Evolutionary conservation across 164 flowering plant species (phyloP).

Genomic region (Umbilicus rupestris): DNA sequence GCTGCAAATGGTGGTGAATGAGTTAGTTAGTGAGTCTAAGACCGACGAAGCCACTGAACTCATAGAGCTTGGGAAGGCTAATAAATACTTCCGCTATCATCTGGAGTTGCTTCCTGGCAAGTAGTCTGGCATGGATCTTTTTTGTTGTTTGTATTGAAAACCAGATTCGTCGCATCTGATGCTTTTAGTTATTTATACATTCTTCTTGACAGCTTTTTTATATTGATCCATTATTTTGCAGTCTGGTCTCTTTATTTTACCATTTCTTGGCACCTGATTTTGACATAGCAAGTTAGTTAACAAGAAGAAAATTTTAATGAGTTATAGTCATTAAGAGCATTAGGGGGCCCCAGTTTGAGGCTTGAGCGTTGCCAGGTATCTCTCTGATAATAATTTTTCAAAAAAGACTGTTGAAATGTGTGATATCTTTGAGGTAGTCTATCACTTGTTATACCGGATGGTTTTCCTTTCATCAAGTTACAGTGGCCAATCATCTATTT

Average conservation of each 20-base stretch:
- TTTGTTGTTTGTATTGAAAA: not conserved
- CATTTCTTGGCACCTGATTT: too few relatives aligned
- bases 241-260: not conserved
- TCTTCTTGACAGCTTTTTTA: not conserved
- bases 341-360: too few relatives aligned
- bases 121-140: not conserved
- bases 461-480: not conserved
- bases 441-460: not conserved
- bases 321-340: too few relatives aligned
- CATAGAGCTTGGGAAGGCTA: conserved; percentile 9
- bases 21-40: conserved; percentile 8
- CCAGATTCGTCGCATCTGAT: not conserved
- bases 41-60: conserved; percentile 9
- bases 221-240: not conserved
- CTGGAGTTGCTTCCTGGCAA: conserved; percentile 6
- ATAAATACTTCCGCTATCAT: conserved; percentile 8
- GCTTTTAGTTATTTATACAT: not conserved
- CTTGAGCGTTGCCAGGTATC: too few relatives aligned
- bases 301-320: too few relatives aligned
- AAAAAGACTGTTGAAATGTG: not conserved
- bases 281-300: too few relatives aligned
- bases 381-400: not conserved
- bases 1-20: conserved; percentile 10
- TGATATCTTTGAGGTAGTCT: not conserved
- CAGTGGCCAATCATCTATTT: not conserved